A percentile compares a stretch with the other conserved stretches of the same genome.
phyloP scores from a whole-genome alignment of 257 asterid species.

The Petrea volubilis region DNA sequence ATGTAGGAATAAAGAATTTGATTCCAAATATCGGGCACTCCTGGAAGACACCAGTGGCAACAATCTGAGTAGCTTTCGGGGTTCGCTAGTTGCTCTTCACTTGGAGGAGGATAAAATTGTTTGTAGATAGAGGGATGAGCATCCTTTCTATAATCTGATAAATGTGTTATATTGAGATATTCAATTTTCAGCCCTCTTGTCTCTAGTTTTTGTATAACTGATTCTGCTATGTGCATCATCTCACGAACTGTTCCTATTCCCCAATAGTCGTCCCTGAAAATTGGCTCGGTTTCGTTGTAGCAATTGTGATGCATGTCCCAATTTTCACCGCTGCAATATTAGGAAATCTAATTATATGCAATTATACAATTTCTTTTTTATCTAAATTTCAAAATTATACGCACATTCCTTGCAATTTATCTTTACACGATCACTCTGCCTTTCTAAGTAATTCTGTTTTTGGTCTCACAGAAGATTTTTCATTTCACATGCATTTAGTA shows the following conservation, averaged over 20 bases:
- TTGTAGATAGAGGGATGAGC: conserved; percentile 60
- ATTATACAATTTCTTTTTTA: too few relatives aligned
- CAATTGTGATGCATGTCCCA: conserved; percentile 40
- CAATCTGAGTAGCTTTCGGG: conserved; percentile 58
- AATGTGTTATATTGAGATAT: conserved; percentile 60
- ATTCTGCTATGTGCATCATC: conserved; percentile 51
- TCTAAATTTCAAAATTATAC: too few relatives aligned
- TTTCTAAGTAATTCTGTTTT: too few relatives aligned
- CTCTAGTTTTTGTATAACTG: conserved; percentile 35
- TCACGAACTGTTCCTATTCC: conserved; percentile 33
- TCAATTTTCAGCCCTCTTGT: conserved; percentile 43
- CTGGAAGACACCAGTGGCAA: conserved; percentile 81
- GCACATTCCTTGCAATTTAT: too few relatives aligned
- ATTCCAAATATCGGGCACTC: conserved; percentile 87
- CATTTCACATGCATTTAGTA: too few relatives aligned
- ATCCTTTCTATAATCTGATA: conserved; percentile 66
- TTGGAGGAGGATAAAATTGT: conserved; percentile 27
- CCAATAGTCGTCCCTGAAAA: conserved; percentile 33
- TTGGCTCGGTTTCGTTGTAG: conserved; percentile 49
- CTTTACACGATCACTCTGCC: too few relatives aligned
- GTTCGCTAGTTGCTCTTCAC: conserved; percentile 32
- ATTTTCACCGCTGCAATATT: conserved; percentile 38
- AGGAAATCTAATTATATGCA: too few relatives aligned
- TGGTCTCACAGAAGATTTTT: too few relatives aligned
- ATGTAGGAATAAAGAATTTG: conserved; percentile 51